Conservation (phyloP, 129 eudicot species). For the Tagetes patula region DNA sequence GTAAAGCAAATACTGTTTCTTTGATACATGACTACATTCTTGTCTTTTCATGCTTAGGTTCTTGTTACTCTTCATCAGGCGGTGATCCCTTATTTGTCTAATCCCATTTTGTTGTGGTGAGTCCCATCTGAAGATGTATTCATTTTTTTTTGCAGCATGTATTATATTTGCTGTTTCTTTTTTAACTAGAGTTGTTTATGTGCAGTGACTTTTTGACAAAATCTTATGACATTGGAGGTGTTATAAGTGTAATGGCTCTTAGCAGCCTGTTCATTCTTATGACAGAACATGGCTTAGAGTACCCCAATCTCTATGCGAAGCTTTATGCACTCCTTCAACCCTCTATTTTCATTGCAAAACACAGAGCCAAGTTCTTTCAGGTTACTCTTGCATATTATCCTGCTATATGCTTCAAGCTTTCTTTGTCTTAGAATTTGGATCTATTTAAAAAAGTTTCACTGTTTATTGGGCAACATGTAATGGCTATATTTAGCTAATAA, state of each 20-base stretch:
- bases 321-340: conserved; percentile 83
- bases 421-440: background rate
- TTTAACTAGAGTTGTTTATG: conserved; percentile 5
- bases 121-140: conserved; percentile 7
- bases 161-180: background rate
- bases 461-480: background rate
- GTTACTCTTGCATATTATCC: conserved; percentile 34
- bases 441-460: background rate
- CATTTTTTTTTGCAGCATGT: background rate
- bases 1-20: background rate
- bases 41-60: conserved; percentile 58
- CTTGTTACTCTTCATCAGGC: conserved; percentile 72
- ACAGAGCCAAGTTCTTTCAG: conserved; percentile 83
- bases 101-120: conserved; percentile 77
- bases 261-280: conserved; percentile 81
- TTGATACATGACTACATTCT: background rate
- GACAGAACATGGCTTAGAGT: conserved; percentile 89
- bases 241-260: conserved; percentile 96
- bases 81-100: conserved; percentile 81
- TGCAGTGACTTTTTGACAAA: conserved; percentile 96
- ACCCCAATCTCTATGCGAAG: conserved; percentile 79
- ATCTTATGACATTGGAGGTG: conserved; percentile 97
- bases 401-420: background rate
- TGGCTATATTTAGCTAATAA: conserved; percentile 8
- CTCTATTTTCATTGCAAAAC: conserved; percentile 88